Conservation (phyloP, 2,329 filamentous ascomycete genomes). For the Ascosphaera acerosa region DNA sequence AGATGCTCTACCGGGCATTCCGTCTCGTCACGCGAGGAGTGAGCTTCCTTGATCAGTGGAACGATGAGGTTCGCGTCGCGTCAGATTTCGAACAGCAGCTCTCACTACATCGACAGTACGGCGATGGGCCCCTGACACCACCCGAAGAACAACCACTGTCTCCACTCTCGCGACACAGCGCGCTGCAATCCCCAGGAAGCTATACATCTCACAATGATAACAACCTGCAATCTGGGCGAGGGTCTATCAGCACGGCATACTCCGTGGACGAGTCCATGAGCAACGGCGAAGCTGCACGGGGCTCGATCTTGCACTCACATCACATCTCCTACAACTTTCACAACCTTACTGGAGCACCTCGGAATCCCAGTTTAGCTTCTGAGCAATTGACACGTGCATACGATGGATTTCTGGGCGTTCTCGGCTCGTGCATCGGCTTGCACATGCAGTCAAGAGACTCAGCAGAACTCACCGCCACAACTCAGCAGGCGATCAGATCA, state of each 20-base stretch:
- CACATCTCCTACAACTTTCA: slow-evolving; percentile 41
- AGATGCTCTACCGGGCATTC: slow-evolving; percentile 84
- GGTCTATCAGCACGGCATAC: background rate
- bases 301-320: slow-evolving; percentile 39
- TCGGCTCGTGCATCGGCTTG: slow-evolving; percentile 82
- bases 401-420: slow-evolving; percentile 68
- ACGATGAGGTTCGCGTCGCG: slow-evolving; percentile 27
- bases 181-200: background rate
- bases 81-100: slow-evolving; percentile 13
- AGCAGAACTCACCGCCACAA: slow-evolving; percentile 55
- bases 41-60: slow-evolving; percentile 66
- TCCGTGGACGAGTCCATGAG: background rate
- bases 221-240: background rate
- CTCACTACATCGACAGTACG: slow-evolving; percentile 5
- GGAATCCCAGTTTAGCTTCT: slow-evolving; percentile 52
- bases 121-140: slow-evolving; percentile 14
- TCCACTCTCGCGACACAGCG: background rate
- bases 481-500: slow-evolving; percentile 59
- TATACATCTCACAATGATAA: background rate
- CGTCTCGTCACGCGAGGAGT: slow-evolving; percentile 82
- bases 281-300: slow-evolving; percentile 9
- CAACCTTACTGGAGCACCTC: slow-evolving; percentile 21
- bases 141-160: slow-evolving; percentile 15
- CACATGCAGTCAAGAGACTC: slow-evolving; percentile 84
- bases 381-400: slow-evolving; percentile 57